Conservation (phyloP, 176 grass and related monocot species). For the Guadua angustifolia region DNA sequence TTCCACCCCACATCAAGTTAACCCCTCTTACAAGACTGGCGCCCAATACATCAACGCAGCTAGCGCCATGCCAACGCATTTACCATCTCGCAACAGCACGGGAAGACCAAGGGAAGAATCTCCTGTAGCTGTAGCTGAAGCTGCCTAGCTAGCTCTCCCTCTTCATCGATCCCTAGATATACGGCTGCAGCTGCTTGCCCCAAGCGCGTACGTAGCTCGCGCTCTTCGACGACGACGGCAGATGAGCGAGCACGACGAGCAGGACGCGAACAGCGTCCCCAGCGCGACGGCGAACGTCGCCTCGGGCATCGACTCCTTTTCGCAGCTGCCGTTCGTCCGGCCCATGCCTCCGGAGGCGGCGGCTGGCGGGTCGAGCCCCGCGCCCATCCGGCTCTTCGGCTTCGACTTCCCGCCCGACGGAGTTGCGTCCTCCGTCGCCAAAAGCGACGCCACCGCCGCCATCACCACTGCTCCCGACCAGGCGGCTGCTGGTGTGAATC, state of each 20-base stretch:
- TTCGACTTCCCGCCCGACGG: conserved; percentile 66
- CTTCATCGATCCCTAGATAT: neutral
- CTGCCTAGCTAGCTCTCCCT: neutral
- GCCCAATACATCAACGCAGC: conserved; percentile 34
- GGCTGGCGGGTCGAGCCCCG: conserved; percentile 32
- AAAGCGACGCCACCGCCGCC: neutral
- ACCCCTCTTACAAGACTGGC: conserved; percentile 37
- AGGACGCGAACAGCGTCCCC: conserved; percentile 20
- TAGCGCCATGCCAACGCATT: conserved; percentile 30
- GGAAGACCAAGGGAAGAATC: conserved; percentile 33
- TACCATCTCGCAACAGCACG: conserved; percentile 28
- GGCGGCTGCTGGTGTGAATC: neutral
- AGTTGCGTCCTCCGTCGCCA: conserved; percentile 22
- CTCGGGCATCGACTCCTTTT: conserved; percentile 72
- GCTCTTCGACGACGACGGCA: neutral
- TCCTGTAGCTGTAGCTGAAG: conserved; percentile 35
- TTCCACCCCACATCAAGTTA: conserved; percentile 36
- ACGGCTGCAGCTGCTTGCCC: conserved; percentile 12
- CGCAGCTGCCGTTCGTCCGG: conserved; percentile 81
- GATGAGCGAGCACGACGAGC: conserved; percentile 78
- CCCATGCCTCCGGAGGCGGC: conserved; percentile 22
- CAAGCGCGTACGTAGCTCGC: neutral
- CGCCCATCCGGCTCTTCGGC: conserved; percentile 80
- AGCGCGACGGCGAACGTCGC: conserved; percentile 11
- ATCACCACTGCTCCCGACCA: neutral